phyloP scores from a whole-genome alignment of 805 yeast species.

The Candida stauntonica region DNA sequence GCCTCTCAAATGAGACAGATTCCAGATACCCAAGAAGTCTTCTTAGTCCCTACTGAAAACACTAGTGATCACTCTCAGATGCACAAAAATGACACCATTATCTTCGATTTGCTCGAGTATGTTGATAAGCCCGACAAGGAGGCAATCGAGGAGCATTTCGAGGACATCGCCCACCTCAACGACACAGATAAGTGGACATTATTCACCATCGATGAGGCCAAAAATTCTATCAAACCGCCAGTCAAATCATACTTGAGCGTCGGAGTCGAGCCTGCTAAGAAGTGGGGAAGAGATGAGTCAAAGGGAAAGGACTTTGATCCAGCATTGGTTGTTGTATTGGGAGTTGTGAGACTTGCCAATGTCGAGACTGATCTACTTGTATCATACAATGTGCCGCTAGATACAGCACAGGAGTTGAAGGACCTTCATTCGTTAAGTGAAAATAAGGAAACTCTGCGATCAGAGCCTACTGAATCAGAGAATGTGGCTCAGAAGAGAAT shows the following conservation, averaged over 20 bases:
- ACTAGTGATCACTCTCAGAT: slow-evolving; percentile 31
- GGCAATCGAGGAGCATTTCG: slow-evolving; percentile 50
- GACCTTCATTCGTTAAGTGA: slow-evolving; percentile 15
- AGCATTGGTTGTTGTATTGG: slow-evolving; percentile 48
- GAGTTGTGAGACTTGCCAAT: slow-evolving; percentile 47
- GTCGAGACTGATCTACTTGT: slow-evolving; percentile 58
- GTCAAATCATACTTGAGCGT: slow-evolving; percentile 30
- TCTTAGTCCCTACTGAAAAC: slow-evolving; percentile 41
- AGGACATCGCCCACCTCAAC: slow-evolving; percentile 47
- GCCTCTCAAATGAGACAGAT: slow-evolving; percentile 76
- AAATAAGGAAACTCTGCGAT: too few species aligned
- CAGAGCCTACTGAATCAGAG: slow-evolving; percentile 1
- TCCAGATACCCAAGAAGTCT: slow-evolving; percentile 95
- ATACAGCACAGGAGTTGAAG: slow-evolving; percentile 26
- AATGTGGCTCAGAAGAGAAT: slow-evolving; percentile 29
- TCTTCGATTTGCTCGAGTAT: slow-evolving; percentile 60
- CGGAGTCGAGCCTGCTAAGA: slow-evolving; percentile 41
- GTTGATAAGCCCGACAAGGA: slow-evolving; percentile 35
- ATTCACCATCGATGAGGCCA: slow-evolving; percentile 26
- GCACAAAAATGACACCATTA: slow-evolving; percentile 47
- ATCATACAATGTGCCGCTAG: slow-evolving; percentile 56
- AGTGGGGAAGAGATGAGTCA: slow-evolving; percentile 44
- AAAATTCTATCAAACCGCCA: slow-evolving; percentile 8
- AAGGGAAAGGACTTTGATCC: slow-evolving; percentile 25
- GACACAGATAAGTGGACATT: slow-evolving; percentile 32